Percentiles rank a stretch among this genome's conserved stretches.
Conservation (phyloP, 345 rosid species). For the Psidium friedrichsthalianum region DNA sequence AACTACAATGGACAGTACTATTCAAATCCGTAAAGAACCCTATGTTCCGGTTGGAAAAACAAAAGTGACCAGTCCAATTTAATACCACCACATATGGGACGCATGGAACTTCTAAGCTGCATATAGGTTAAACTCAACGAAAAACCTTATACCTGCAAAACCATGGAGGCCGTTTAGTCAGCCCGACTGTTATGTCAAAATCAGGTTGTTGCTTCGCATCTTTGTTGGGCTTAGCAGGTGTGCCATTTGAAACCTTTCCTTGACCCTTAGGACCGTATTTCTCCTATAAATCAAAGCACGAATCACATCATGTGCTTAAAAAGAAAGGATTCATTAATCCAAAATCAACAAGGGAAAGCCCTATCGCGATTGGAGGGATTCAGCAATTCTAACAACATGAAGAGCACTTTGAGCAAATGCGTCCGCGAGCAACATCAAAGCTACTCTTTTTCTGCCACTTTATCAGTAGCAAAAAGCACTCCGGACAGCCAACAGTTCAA, state of each 20-base stretch:
- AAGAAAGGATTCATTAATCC: neutral
- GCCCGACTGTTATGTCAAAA: constrained; percentile 58
- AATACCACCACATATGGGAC: neutral
- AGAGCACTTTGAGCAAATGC: neutral
- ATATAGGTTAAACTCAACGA: neutral
- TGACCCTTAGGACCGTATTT: constrained; percentile 90
- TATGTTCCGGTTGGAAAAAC: neutral
- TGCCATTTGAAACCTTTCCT: constrained; percentile 35
- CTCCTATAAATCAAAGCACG: constrained; percentile 37
- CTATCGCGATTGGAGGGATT: neutral
- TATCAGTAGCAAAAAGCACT: neutral
- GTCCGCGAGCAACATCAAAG: neutral
- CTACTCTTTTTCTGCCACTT: neutral
- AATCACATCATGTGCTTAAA: neutral
- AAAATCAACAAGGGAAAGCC: neutral
- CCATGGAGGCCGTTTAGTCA: constrained; percentile 85
- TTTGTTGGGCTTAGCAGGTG: constrained; percentile 50
- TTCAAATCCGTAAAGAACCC: neutral
- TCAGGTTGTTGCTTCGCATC: constrained; percentile 50
- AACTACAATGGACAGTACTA: neutral
- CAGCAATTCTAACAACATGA: neutral
- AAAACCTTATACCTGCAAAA: constrained; percentile 61
- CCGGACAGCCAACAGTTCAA: too few relatives aligned
- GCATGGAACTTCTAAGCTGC: neutral
- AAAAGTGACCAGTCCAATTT: neutral